Percentiles rank a stretch among this genome's conserved stretches.
phyloP scores from a whole-genome alignment of 2,329 filamentous ascomycete species.

The Colletotrichum liriopes region DNA sequence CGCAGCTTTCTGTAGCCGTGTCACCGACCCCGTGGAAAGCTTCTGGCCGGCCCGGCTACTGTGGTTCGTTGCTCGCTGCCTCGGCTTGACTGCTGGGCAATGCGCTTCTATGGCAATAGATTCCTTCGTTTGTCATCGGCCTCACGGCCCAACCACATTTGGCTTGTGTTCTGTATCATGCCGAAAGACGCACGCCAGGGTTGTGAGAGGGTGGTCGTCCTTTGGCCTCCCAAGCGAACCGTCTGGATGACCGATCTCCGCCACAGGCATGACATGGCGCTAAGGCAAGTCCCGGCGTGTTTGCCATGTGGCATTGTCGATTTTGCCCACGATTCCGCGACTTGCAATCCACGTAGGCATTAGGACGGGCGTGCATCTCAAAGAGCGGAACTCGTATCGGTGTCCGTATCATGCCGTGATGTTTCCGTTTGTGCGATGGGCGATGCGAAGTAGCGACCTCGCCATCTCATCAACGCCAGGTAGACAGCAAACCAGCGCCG shows the following conservation, averaged over 20 bases:
- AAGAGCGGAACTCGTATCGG: slow-evolving; percentile 4
- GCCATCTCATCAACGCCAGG: background rate
- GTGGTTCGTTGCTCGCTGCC: too few relatives aligned
- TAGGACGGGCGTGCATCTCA: slow-evolving; percentile 6
- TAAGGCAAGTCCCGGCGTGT: slow-evolving; percentile 26
- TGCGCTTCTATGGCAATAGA: too few relatives aligned
- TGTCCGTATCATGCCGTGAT: slow-evolving; percentile 3
- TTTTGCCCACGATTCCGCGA: slow-evolving; percentile 18
- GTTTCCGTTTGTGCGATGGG: slow-evolving; percentile 10
- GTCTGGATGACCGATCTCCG: slow-evolving; percentile 19
- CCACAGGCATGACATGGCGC: slow-evolving; percentile 12
- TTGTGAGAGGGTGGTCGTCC: too few relatives aligned
- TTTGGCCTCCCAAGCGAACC: background rate
- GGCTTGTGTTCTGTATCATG: background rate
- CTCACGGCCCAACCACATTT: too few relatives aligned
- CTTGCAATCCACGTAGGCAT: slow-evolving; percentile 15
- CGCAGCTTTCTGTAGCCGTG: too few relatives aligned
- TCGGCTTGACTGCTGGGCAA: too few relatives aligned
- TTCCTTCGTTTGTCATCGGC: too few relatives aligned
- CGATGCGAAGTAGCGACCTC: slow-evolving; percentile 8
- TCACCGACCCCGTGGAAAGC: too few relatives aligned
- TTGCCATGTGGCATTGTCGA: slow-evolving; percentile 37
- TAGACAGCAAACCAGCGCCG: background rate
- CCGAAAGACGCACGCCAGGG: background rate
- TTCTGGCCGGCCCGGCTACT: too few relatives aligned